phyloP scores from a whole-genome alignment of 192 early-diverging fungal species.

The Backusella tarrabulga region DNA sequence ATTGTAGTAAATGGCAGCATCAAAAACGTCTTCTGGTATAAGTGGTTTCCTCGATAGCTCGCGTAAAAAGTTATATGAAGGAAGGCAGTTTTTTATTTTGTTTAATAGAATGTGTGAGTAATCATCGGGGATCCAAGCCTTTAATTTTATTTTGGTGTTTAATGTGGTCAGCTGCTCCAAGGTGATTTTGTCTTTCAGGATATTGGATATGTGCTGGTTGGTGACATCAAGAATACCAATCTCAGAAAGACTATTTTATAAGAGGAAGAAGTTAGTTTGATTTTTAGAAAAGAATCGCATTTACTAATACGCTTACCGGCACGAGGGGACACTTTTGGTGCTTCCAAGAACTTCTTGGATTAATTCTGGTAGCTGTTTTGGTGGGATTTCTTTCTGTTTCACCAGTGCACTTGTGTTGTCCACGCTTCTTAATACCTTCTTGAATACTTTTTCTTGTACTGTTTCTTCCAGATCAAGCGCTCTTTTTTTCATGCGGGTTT shows the following conservation, averaged over 20 bases:
- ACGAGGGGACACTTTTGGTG: not conserved
- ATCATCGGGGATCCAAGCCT: not conserved
- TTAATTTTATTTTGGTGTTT: not conserved
- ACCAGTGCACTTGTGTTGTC: not conserved
- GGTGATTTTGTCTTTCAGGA: too few relatives aligned
- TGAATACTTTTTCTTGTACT: not conserved
- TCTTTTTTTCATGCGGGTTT: not conserved
- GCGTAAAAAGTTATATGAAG: not conserved
- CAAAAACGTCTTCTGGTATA: not conserved
- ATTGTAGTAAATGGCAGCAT: not conserved
- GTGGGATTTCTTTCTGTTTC: not conserved
- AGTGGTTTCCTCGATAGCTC: not conserved
- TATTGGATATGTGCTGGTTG: not conserved
- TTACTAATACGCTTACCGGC: not conserved
- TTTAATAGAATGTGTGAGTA: not conserved
- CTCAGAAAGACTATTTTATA: not conserved
- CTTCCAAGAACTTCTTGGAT: not conserved
- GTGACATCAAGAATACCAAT: not conserved
- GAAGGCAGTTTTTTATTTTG: not conserved
- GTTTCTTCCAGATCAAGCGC: not conserved
- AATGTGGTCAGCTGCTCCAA: not conserved
- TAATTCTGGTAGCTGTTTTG: not conserved
- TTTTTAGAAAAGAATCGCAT: not conserved
- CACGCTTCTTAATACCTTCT: not conserved
- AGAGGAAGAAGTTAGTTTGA: not conserved